phyloP scores from a whole-genome alignment of 495 filamentous ascomycete species.

The Cercophora sp. region DNA sequence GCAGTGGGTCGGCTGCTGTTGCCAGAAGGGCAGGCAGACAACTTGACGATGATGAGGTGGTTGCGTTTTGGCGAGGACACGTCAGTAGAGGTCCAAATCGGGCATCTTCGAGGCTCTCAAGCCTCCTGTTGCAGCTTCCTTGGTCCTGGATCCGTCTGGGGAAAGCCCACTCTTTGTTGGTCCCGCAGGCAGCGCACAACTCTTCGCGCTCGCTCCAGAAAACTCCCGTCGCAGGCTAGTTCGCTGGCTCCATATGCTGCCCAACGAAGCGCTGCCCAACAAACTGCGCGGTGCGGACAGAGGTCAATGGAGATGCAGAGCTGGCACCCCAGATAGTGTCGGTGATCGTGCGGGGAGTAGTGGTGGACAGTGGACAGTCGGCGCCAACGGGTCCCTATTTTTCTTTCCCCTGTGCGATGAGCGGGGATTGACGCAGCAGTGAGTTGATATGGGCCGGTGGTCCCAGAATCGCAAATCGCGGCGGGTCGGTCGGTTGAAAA shows the following conservation, averaged over 20 bases:
- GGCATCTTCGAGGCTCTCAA: constrained; percentile 20
- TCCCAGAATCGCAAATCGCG: not conserved
- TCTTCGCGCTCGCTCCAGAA: not conserved
- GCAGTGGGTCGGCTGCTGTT: too few species aligned
- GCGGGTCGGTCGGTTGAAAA: not conserved
- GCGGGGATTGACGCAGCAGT: constrained; percentile 25
- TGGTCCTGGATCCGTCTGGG: not conserved
- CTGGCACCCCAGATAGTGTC: constrained; percentile 5
- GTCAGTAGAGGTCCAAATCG: constrained; percentile 22
- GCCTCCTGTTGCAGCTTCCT: constrained; percentile 13
- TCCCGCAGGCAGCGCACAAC: not conserved
- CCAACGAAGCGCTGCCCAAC: constrained; percentile 5
- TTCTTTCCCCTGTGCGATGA: constrained; percentile 14
- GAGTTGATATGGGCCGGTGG: not conserved
- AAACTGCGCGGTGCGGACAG: not conserved
- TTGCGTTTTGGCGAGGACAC: constrained; percentile 15
- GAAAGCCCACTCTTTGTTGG: not conserved
- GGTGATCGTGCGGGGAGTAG: constrained; percentile 11
- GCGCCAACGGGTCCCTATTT: not conserved
- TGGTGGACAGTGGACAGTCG: too few species aligned
- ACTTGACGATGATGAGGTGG: not conserved
- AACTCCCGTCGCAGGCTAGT: not conserved
- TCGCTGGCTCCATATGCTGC: constrained; percentile 13
- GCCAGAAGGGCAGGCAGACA: too few species aligned
- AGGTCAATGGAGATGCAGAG: not conserved